These are phyloP conservation scores for Aspergillus sp. DNA, from an alignment of 2,329 filamentous ascomycete species.

Conservation along the genomic window DNA sequence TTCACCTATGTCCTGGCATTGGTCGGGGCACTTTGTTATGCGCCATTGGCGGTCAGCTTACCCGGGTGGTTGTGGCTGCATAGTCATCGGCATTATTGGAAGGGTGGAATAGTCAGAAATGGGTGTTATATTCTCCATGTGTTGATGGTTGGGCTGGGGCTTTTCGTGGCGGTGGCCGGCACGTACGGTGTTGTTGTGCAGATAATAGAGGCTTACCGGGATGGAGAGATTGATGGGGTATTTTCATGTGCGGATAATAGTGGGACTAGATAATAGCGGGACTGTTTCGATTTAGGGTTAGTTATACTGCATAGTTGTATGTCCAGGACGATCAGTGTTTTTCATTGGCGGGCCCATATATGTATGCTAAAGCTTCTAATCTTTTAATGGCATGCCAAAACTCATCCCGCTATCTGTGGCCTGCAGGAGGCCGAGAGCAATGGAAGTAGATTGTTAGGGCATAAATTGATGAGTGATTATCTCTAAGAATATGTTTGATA, in stretches of 20 bases:
- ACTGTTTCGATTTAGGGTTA: too few species aligned
- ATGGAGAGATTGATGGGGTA: slow-evolving; percentile 14
- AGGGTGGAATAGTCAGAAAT: slow-evolving; percentile 28
- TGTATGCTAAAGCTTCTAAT: too few species aligned
- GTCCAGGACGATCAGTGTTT: too few species aligned
- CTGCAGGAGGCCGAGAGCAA: too few species aligned
- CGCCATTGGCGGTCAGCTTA: slow-evolving; percentile 41
- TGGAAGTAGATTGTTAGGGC: too few species aligned
- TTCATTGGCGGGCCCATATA: too few species aligned
- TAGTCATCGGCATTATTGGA: slow-evolving; percentile 38
- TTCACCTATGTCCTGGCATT: slow-evolving; percentile 46
- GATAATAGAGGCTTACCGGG: slow-evolving; percentile 16
- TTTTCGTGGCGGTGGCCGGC: slow-evolving; percentile 42
- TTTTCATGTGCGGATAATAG: slow-evolving; percentile 13
- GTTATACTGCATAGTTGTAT: too few species aligned
- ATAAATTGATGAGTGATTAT: too few species aligned
- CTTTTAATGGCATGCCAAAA: too few species aligned
- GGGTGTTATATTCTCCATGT: slow-evolving; percentile 35
- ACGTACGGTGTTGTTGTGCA: slow-evolving; percentile 23
- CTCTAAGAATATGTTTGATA: too few species aligned
- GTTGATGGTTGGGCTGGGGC: slow-evolving; percentile 37
- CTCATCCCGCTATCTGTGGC: too few species aligned
- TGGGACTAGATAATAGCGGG: background rate
- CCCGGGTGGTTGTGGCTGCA: slow-evolving; percentile 45
- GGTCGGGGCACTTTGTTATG: slow-evolving; percentile 43